Evolutionary conservation across 2,329 filamentous ascomycete species (phyloP).

Genomic region (Eutypella sp.): DNA sequence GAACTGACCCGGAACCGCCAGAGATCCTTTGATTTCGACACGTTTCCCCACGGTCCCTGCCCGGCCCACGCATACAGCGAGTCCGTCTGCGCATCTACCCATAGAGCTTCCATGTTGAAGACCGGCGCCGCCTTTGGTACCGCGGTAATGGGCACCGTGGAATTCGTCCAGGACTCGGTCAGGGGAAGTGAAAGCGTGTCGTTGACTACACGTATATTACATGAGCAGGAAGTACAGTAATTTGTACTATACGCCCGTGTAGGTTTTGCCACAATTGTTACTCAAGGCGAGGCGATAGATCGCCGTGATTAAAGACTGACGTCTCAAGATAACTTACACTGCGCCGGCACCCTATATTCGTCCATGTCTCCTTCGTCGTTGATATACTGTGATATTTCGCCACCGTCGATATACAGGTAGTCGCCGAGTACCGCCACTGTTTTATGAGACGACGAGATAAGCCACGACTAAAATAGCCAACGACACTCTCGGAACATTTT

Average conservation of each 20-base stretch:
- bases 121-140: slow-evolving; percentile 4
- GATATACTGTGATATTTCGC: not conserved
- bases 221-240: not conserved
- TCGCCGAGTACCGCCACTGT: not conserved
- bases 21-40: slow-evolving; percentile 1
- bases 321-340: not conserved
- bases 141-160: slow-evolving; percentile 1
- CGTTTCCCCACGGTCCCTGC: slow-evolving; percentile 1
- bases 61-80: slow-evolving; percentile 7
- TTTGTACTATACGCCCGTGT: not conserved
- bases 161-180: not conserved
- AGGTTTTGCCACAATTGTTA: too few relatives aligned
- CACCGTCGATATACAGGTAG: not conserved
- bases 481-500: not conserved
- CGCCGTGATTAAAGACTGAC: not conserved
- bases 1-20: slow-evolving; percentile 2
- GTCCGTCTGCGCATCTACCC: not conserved
- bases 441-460: not conserved
- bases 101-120: slow-evolving; percentile 2
- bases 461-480: not conserved
- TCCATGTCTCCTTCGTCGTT: not conserved
- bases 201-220: not conserved
- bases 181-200: not conserved
- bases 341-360: not conserved
- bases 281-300: too few relatives aligned